Evolutionary conservation across 768 basidiomycete species (phyloP), one percentile per base, ranked within the genome.

Genomic region (Pisolithus tinctorius): DNA sequence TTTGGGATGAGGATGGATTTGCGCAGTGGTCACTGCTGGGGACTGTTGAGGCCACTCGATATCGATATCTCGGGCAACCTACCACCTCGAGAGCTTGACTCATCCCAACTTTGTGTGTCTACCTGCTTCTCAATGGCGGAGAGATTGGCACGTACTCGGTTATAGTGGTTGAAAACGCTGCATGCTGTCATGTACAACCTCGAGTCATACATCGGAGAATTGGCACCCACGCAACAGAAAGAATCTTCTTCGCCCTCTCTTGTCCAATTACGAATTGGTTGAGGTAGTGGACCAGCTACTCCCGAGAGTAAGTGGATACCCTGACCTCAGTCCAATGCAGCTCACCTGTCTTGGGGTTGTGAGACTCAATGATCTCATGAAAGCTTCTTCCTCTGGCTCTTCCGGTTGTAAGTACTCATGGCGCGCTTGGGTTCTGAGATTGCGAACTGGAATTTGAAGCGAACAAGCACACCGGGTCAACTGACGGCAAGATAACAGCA

Each of bases 141-240:
- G 44, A 84, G 60, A 59, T 92, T 88, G 50, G 86, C 83, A 25
- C 81, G 79, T 5, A 92, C 84, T 40, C 93, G 88, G 62, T 88
- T 93, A 65, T 93, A 96, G 67, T 96, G 94, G 59, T 96, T 95
- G 76, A 85, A 96, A 2, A 95, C 91, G 30, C 93, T 95, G 62
- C 0, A 41, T 17, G 46, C 38, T 39, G 34, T 52, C 34, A 53
- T 45, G 47, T 9, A 20, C 29, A 37, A 14, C 51, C n/a, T 47
- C 25, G 23, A 45, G 47, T 52, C 45, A 43, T 48, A 43, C 26
- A 11, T 48, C 27, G 27, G n/a, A 9, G 25, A 42, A 39, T 23
- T 14, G 27, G 44, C 40, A 81, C 91, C 65, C 69, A 93, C 92
- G 93, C 94, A 44, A 97, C 94, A 36, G 91, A 88, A 30, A 97